These are phyloP conservation scores for Pisolithus tinctorius DNA, from an alignment of 768 basidiomycete genomes.

Conservation along the genomic window DNA sequence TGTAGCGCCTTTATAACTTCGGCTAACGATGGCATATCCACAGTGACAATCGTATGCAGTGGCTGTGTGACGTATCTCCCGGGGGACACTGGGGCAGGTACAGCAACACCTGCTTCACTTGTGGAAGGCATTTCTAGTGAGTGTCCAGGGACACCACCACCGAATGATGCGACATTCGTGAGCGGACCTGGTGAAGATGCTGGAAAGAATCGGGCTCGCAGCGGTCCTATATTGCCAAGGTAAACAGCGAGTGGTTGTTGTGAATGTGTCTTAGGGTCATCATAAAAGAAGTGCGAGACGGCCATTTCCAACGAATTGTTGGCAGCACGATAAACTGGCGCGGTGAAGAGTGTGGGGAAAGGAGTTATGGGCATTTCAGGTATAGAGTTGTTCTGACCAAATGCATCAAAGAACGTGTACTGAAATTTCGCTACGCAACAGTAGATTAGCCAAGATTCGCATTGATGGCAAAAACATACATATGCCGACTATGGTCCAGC, in stretches of 20 bases:
- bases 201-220: conserved; percentile 72
- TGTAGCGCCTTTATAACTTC: conserved; percentile 77
- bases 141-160: conserved; percentile 38
- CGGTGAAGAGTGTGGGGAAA: conserved; percentile 79
- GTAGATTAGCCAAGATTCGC: conserved; percentile 14
- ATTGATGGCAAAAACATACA: conserved; percentile 46
- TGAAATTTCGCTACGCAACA: conserved; percentile 72
- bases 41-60: conserved; percentile 75
- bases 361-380: conserved; percentile 82
- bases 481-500: conserved; percentile 95
- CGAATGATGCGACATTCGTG: conserved; percentile 55
- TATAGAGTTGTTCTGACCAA: conserved; percentile 70
- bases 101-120: conserved; percentile 16
- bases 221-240: conserved; percentile 83
- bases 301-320: conserved; percentile 77
- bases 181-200: conserved; percentile 63
- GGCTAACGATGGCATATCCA: conserved; percentile 72
- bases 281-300: conserved; percentile 84
- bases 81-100: conserved; percentile 20
- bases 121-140: conserved; percentile 23
- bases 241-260: conserved; percentile 82
- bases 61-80: conserved; percentile 48
- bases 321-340: conserved; percentile 65
- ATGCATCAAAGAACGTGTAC: conserved; percentile 90
- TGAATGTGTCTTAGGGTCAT: conserved; percentile 55